Base-by-base conservation (phyloP, 495 filamentous ascomycete genomes). In the Aspergillus asperescens region DNA sequence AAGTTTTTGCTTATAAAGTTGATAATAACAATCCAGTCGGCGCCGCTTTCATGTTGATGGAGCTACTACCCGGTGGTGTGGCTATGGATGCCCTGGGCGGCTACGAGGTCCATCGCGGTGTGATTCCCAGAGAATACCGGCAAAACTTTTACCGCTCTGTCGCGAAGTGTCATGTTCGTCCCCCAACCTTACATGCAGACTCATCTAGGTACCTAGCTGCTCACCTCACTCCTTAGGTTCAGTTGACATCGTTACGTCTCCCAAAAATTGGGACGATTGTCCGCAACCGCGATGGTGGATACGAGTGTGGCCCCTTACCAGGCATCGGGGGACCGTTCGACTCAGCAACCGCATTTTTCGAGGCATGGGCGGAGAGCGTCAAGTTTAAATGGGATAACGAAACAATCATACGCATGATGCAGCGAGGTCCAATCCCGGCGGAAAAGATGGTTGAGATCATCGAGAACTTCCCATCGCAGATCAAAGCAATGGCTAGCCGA, bases 71-170 rank as follows among this genome's bases (percentile, higher is more conserved):
- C 15, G 48, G 55, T 23, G 48, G 1, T 19, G 45, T 46, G 5
- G 48, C 55, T 15, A 57, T 57, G 48, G 55, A 57, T 47, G 48
- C 55, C 15, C 4, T 18, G 7, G 48, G 55, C 0, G 48, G 55
- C 13, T 48, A 48, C 10, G 40, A 57, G 8, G 41, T 38, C 19
- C 40, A 57, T 47, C 40, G 23, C 1, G 48, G 48, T 15, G 13
- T n/a, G 12, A 52, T 57, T 15, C 31, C 47, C 8, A 23, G 32
- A 19, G 13, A 35, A 47, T 4, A 22, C 31, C n/a, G n/a, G n/a
- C n/a, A n/a, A n/a, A n/a, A n/a, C n/a, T n/a, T n/a, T n/a, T n/a
- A n/a, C 42, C 23, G 27, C 51, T 56, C 22, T 51, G 38, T 32
- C n/a, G 28, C 16, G 48, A 31, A 27, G 22, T 56, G n/a, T n/a